Base-by-base conservation (phyloP, 2,329 filamentous ascomycete genomes). In the Thielaviopsis populi region DNA sequence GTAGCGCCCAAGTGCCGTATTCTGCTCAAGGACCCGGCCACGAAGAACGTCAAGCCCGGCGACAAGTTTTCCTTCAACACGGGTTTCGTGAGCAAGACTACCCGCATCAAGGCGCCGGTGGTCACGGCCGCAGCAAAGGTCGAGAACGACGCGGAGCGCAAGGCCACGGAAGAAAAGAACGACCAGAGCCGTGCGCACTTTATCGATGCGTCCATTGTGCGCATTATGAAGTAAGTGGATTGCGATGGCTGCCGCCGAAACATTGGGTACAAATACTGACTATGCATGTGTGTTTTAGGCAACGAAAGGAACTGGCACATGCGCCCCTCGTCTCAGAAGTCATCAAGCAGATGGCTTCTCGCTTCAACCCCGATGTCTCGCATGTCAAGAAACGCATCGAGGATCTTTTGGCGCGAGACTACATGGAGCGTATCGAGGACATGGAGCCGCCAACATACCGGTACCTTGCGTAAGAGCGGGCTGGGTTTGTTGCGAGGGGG, bases 101-200 rank as follows among this genome's bases (percentile, higher is more conserved):
- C 94, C 70, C 90, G 89, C 73, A 89, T 96, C 75, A 95, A 95
- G 73, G 89, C 94, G 22, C 89, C 89, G 24, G 87, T 94, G 4
- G 87, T 96, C 68, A 88, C 83, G 60, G 83, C 85, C 0, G 82
- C 86, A 19, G 95, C 90, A 72, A 94, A 90, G 74, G 88, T 95
- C 0, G 92, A 97, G 74, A 89, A 83, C 62, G 77, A 82, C 68
- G 78, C 82, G 2, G 84, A 87, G 73, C 77, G 84, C 59, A 84
- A 83, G 73, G 83, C 83, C 61, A 92, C 88, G 0, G 85, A 91
- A 72, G 82, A 85, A 69, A 88, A 87, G 77, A 90, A 88, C 68
- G 83, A 88, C 68, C 84, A 89, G 71, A 84, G 82, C 24, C 78
- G 88, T 67, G 81, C 80, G 54, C 85, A 87, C 71, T 81, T 87